Evolutionary conservation across 1,284 basidiomycete species (phyloP).

Genomic region (Apiotrichum brassicae): DNA sequence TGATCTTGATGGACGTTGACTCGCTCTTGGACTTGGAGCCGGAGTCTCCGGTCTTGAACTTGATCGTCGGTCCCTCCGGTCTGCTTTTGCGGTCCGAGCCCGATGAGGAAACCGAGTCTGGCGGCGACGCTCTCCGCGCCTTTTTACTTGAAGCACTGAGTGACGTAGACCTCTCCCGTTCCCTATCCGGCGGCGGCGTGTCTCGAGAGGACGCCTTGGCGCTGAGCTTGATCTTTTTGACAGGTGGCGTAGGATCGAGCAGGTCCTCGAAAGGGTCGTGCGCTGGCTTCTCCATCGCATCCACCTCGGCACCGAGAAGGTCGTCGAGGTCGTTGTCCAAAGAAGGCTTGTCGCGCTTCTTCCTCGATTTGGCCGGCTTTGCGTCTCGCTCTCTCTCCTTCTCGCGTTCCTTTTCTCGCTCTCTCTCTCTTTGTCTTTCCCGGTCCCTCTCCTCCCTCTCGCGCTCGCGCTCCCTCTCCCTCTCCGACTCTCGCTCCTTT

Average conservation of each 20-base stretch:
- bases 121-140: neutral
- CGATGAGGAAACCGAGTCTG: neutral
- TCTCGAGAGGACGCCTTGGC: neutral
- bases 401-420: too few species aligned
- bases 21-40: neutral
- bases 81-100: neutral
- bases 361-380: constrained; percentile 1
- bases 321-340: constrained; percentile 29
- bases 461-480: too few species aligned
- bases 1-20: neutral
- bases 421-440: constrained; percentile 4
- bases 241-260: constrained; percentile 21
- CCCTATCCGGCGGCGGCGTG: neutral
- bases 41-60: too few species aligned
- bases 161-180: neutral
- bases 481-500: too few species aligned
- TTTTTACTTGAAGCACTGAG: constrained; percentile 1
- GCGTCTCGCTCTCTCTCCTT: too few species aligned
- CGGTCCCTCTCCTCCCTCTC: too few species aligned
- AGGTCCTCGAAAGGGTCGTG: constrained; percentile 26
- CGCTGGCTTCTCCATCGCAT: constrained; percentile 31
- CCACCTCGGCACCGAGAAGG: constrained; percentile 41
- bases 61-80: too few species aligned
- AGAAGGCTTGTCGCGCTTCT: constrained; percentile 11
- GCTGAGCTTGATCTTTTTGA: constrained; percentile 33